These are phyloP conservation scores for Mycena amicta DNA, from an alignment of 768 basidiomycete genomes.

Conservation along the genomic window DNA sequence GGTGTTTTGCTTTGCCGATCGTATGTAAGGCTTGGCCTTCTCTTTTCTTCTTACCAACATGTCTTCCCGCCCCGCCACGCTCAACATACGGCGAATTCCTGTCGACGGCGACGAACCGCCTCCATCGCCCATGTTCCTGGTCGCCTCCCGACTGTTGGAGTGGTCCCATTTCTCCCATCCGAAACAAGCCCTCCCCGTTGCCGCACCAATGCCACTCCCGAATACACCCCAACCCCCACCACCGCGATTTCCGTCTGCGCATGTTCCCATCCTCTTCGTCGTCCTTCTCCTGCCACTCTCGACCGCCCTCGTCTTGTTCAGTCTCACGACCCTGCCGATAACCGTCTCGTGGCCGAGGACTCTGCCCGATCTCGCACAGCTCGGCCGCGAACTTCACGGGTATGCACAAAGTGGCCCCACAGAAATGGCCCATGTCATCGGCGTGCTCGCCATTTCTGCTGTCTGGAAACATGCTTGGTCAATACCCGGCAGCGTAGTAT, in stretches of 20 bases:
- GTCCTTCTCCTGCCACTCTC: slow-evolving; percentile 63
- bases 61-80: slow-evolving; percentile 23
- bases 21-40: not conserved
- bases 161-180: slow-evolving; percentile 54
- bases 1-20: slow-evolving; percentile 1
- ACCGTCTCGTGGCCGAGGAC: slow-evolving; percentile 78
- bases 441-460: slow-evolving; percentile 80
- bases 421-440: slow-evolving; percentile 75
- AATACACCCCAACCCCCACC: slow-evolving; percentile 11
- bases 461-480: slow-evolving; percentile 99
- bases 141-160: slow-evolving; percentile 54
- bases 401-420: slow-evolving; percentile 73
- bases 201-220: slow-evolving; percentile 47
- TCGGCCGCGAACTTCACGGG: slow-evolving; percentile 74
- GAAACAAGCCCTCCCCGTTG: slow-evolving; percentile 50
- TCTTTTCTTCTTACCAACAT: slow-evolving; percentile 13
- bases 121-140: slow-evolving; percentile 48
- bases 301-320: slow-evolving; percentile 69
- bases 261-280: slow-evolving; percentile 44
- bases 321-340: slow-evolving; percentile 79
- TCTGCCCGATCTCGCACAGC: slow-evolving; percentile 70
- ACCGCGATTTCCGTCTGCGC: slow-evolving; percentile 32
- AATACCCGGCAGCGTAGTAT: slow-evolving; percentile 89
- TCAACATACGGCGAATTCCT: slow-evolving; percentile 15
- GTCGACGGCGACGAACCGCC: slow-evolving; percentile 17